Evolutionary conservation across 441 rosid genomes (phyloP).

Genomic region (Mallotus repandus): DNA sequence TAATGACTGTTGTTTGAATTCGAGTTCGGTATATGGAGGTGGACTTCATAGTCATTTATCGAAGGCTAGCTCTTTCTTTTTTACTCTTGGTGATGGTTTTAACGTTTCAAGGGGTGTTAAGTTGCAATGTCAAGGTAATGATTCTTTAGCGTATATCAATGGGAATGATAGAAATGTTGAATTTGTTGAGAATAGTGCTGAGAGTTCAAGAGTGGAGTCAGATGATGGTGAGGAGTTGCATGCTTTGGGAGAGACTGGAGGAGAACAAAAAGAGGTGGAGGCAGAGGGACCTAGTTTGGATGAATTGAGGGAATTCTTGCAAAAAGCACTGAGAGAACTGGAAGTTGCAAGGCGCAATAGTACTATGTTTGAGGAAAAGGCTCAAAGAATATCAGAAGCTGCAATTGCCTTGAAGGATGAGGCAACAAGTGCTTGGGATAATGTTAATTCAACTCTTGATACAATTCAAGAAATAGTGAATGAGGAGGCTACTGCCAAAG

Average conservation of each 20-base stretch:
- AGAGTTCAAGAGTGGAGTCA: conserved; percentile 24
- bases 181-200: conserved; percentile 37
- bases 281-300: conserved; percentile 43
- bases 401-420: conserved; percentile 89
- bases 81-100: conserved; percentile 27
- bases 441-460: conserved; percentile 59
- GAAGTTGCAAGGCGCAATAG: conserved; percentile 81
- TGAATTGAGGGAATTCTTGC: conserved; percentile 63
- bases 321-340: conserved; percentile 58
- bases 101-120: conserved; percentile 36
- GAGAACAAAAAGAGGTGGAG: conserved; percentile 34
- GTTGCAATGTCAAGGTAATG: conserved; percentile 56
- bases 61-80: conserved; percentile 27
- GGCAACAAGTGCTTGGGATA: conserved; percentile 59
- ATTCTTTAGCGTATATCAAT: conserved; percentile 57
- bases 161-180: conserved; percentile 58
- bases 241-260: conserved; percentile 37
- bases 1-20: conserved; percentile 28
- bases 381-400: conserved; percentile 79
- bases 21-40: conserved; percentile 31
- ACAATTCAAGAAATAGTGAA: conserved; percentile 55
- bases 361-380: conserved; percentile 85
- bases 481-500: conserved; percentile 67
- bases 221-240: conserved; percentile 28
- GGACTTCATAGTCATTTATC: conserved; percentile 33